Evolutionary conservation across 495 filamentous ascomycete species (phyloP).

Genomic region (Darksidea phi): DNA sequence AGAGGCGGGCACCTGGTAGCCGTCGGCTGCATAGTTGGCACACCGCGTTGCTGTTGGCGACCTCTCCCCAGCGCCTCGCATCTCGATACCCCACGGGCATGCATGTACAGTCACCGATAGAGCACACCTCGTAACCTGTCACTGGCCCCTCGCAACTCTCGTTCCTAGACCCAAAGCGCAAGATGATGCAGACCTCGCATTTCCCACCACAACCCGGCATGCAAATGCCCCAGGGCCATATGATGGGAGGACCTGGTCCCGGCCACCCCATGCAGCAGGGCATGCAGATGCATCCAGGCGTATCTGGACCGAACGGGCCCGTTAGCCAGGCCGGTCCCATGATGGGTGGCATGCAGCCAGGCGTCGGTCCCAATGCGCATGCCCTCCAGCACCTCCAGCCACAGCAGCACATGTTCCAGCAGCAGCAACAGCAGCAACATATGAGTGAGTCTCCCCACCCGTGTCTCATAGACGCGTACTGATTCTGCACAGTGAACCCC

Average conservation of each 20-base stretch:
- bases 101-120: background rate
- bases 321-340: constrained; percentile 75
- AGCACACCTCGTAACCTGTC: too few relatives aligned
- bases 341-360: constrained; percentile 81
- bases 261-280: constrained; percentile 66
- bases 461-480: background rate
- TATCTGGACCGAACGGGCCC: constrained; percentile 73
- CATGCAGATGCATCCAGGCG: constrained; percentile 78
- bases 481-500: constrained; percentile 21
- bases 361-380: constrained; percentile 65
- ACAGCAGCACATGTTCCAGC: constrained; percentile 44
- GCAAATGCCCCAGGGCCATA: constrained; percentile 70
- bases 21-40: background rate
- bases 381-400: constrained; percentile 74
- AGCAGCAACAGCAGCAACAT: constrained; percentile 42
- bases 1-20: background rate
- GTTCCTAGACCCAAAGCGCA: constrained; percentile 9
- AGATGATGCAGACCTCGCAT: constrained; percentile 44
- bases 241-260: constrained; percentile 68
- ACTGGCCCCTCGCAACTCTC: too few relatives aligned
- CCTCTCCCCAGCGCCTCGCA: background rate
- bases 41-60: background rate
- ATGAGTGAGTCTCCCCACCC: constrained; percentile 34
- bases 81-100: constrained; percentile 1
- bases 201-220: constrained; percentile 61